Base-by-base conservation (phyloP, 306 rosid species). In the Corylus avellana region DNA sequence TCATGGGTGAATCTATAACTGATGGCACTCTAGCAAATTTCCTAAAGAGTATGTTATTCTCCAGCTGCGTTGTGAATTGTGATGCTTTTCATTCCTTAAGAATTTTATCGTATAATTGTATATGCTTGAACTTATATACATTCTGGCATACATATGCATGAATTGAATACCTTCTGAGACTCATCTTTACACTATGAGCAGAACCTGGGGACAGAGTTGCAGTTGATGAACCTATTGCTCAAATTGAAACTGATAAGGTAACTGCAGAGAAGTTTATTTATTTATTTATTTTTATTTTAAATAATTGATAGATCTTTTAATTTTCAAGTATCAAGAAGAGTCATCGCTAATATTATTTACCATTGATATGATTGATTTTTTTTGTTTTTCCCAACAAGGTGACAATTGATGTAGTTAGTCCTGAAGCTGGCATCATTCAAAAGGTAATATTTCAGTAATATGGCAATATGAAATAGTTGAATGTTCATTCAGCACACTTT, bases 181-280 rank as follows among this genome's bases (percentile, higher is more conserved):
- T 80, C 37, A 44, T 44, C 27, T 64, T 48, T 80, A 27, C n/a
- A 51, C 22, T 78, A 84, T 46, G 82, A 56, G 56, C 89, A 92
- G 97, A 86, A 70, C 84, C 91, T 55, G 97, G 96, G 62, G 96
- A 92, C 80, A 78, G 86, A 57, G 97, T 92, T 69, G 86, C 76
- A 84, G 77, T 83, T 76, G 97, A 92, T 68, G 97, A 90, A 75
- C 85, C 93, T 57, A 89, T 92, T 83, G 96, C 97, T 85, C 93
- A 92, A 74, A 89, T 92, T 73, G 97, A 90, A 82, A 92, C 97
- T n/a, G 97, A 92, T 84, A 92, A 90, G 97, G 96, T 92, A 67
- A 51, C 35, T 59, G 76, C 32, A 66, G 18, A 47, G 6, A 58
- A 49, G 27, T 55, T 50, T 18, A n/a, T n/a, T n/a, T n/a, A n/a